phyloP scores from a whole-genome alignment of 192 early-diverging fungal genomes.

The Coemansia sp. region DNA sequence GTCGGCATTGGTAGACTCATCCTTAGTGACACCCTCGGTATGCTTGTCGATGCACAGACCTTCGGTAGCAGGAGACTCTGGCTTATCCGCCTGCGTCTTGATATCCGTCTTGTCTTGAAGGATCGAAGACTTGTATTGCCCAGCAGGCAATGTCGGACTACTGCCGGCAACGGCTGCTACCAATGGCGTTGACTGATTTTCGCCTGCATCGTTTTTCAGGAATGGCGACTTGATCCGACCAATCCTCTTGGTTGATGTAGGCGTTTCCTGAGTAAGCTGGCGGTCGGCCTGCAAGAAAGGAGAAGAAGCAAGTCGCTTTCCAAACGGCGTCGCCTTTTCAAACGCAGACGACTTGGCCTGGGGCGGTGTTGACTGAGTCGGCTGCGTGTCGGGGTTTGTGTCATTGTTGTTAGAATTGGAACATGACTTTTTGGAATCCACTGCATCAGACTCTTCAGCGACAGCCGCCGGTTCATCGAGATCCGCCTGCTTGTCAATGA shows the following conservation, averaged over 20 bases:
- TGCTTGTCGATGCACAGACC: too few relatives aligned
- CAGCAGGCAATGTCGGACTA: not conserved
- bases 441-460: not conserved
- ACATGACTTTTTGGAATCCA: not conserved
- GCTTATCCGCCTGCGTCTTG: not conserved
- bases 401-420: not conserved
- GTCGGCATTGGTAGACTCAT: not conserved
- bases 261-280: constrained; percentile 16
- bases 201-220: constrained; percentile 15
- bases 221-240: constrained; percentile 52
- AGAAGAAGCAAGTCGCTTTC: constrained; percentile 40
- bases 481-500: not conserved
- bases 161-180: not conserved
- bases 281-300: constrained; percentile 53
- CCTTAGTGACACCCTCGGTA: not conserved
- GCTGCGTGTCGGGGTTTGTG: constrained; percentile 5
- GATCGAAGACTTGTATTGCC: too few relatives aligned
- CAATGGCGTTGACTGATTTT: not conserved
- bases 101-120: not conserved
- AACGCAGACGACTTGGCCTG: constrained; percentile 16
- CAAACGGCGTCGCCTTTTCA: constrained; percentile 37
- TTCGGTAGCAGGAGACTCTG: not conserved
- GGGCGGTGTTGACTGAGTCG: constrained; percentile 12
- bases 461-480: not conserved
- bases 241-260: constrained; percentile 20